A percentile compares a stretch with the other conserved stretches of the same genome.
Evolutionary conservation across 2,329 filamentous ascomycete genomes (phyloP).

Genomic region (Cordyceps tenuipes): DNA sequence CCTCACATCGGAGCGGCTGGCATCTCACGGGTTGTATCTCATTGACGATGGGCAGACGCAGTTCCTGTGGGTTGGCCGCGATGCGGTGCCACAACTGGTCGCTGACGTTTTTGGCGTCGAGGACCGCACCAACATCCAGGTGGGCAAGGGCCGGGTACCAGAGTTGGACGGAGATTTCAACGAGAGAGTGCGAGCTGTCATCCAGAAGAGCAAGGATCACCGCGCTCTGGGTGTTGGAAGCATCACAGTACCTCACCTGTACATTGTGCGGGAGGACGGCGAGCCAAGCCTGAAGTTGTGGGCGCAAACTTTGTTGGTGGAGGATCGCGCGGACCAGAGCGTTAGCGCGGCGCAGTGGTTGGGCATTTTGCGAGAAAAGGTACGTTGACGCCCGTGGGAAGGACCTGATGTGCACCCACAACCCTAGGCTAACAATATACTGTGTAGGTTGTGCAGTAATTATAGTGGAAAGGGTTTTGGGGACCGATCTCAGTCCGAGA

Average conservation of each 20-base stretch:
- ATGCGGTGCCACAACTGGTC: conserved; percentile 83
- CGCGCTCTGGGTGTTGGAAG: conserved; percentile 80
- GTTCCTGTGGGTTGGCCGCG: conserved; percentile 92
- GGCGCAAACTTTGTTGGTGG: conserved; percentile 92
- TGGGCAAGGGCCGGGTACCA: conserved; percentile 82
- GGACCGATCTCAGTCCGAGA: neutral
- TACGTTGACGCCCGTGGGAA: conserved; percentile 29
- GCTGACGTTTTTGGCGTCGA: conserved; percentile 83
- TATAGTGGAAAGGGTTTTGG: neutral
- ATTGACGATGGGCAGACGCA: conserved; percentile 97
- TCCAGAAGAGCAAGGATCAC: conserved; percentile 89
- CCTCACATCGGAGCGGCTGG: conserved; percentile 78
- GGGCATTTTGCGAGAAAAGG: conserved; percentile 89
- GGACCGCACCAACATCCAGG: conserved; percentile 75
- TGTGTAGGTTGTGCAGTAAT: conserved; percentile 28
- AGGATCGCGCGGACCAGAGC: conserved; percentile 89
- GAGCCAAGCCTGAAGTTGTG: conserved; percentile 92
- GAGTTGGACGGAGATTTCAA: conserved; percentile 94
- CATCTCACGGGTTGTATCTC: conserved; percentile 85
- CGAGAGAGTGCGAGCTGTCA: conserved; percentile 80
- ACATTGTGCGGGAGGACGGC: conserved; percentile 89
- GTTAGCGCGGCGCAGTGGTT: conserved; percentile 92
- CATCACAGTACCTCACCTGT: conserved; percentile 86
- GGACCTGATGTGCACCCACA: neutral
- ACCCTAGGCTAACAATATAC: neutral